Evolutionary conservation across 23 red algal genomes (phyloP), one percentile per base, ranked within the genome.

Genomic region (Gracilariopsis chorda): DNA sequence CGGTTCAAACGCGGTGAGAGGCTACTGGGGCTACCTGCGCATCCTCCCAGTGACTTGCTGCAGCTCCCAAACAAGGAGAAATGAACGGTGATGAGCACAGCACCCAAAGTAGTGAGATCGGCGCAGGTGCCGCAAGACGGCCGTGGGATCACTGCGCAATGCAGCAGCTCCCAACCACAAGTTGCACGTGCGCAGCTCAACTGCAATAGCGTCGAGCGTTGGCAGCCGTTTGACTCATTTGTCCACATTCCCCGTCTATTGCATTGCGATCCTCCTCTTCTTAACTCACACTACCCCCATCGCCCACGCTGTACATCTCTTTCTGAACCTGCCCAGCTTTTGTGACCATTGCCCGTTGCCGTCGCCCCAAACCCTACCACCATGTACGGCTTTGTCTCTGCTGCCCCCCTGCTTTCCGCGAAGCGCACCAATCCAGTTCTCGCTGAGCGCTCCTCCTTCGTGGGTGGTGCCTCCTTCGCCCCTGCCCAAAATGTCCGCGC

Each of bases 321-420:
- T 25, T 3, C 62, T 68, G 62, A 68, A 39, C 62, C 33, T 3
- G 32, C 33, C n/a, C 8, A 5, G 17, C 23, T 64, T 14, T 34
- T 13, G 4, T 64, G 13, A 3, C 59, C 11, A 3, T 33, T 3
- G 4, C 59, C 12, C 5, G 21, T 29, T 62, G 33, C 9, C 10
- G 14, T 41, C 3, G 21, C 33, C 62, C 21, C 41, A 9, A 4
- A 2, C 4, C 48, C 56, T 61, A 37, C 51, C 29, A 88, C 16
- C 40, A 88, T 88, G 84, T 88, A 46, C 84, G 84, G 67, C 5
- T 88, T 88, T 37, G 84, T 88, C 46, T 76, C 84, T 6, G 67
- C 84, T 37, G 56, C 20, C 21, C 64, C 84, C 65, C 12, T 83
- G 52, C 7, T 88, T 9, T 62, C 67, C 21, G 48, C 67, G 7